Evolutionary conservation across 768 basidiomycete genomes (phyloP), one percentile per base, ranked within the genome.

Genomic region (Coprinopsis sp.): DNA sequence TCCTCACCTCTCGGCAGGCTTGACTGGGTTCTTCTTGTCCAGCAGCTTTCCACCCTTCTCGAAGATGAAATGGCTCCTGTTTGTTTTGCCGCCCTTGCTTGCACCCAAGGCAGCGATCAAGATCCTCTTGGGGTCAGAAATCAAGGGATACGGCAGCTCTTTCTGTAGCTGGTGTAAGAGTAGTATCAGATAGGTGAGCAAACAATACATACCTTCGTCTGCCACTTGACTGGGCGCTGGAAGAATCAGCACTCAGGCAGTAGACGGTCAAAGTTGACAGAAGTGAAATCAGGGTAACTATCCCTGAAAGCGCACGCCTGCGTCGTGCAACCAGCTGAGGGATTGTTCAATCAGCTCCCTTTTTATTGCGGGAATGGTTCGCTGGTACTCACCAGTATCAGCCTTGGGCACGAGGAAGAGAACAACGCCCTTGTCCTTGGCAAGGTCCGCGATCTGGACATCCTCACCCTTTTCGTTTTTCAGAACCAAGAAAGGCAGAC

Each of bases 281-380:
- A 67, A 2, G 77, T 71, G 62, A 94, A 94, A 52, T 88, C 84
- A 4, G 82, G 77, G 62, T 86, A 89, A 43, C 71, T 72, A 61
- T 97, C 93, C 16, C 91, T 77, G 74, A 88, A 98, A 3, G 84
- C 87, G 61, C 94, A 97, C 0, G 94, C 93, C 63, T 97, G 93
- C 28, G 69, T 84, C 3, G 92, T 97, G 68, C 94, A 96, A 25
- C 94, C 92, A 44, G 87, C 87, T 36, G n/a, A 4, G 14, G 18
- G 7, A 39, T 22, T 6, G 18, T 10, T 16, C n/a, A n/a, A 39
- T 24, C 11, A 25, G 10, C 12, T 39, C 38, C 21, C 5, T 16
- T 14, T 31, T 12, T 23, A 34, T 1, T n/a, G 6, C 13, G n/a
- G 11, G 27, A 39, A 25, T 19, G 21, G 23, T 42, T 45, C 22